Evolutionary conservation across 352 stramenopile species (phyloP).

Genomic region (Phytophthora sp.): DNA sequence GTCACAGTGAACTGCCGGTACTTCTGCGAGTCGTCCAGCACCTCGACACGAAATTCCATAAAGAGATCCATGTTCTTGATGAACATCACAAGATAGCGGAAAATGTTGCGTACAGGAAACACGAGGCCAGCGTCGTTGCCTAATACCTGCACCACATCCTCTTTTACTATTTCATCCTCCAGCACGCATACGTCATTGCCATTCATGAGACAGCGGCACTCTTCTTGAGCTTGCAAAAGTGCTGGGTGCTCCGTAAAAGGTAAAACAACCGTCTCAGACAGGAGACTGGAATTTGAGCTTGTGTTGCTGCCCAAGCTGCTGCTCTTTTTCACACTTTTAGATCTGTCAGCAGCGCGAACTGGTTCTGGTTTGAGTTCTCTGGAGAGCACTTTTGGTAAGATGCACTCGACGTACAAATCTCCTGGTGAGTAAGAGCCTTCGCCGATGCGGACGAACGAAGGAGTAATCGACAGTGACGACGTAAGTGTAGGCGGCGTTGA

Average conservation of each 20-base stretch:
- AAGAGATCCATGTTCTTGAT: conserved; percentile 83
- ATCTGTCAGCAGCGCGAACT: conserved; percentile 1
- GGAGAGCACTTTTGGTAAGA: conserved; percentile 50
- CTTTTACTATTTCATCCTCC: conserved; percentile 77
- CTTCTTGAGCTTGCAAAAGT: conserved; percentile 58
- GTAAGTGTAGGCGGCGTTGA: conserved; percentile 27
- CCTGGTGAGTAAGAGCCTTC: conserved; percentile 58
- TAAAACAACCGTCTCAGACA: conserved; percentile 39
- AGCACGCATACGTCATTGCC: conserved; percentile 73
- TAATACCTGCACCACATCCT: conserved; percentile 77
- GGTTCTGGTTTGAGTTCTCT: conserved; percentile 22
- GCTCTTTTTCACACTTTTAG: conserved; percentile 16
- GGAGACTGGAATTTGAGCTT: conserved; percentile 13
- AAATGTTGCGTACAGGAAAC: conserved; percentile 71
- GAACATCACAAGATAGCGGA: conserved; percentile 85
- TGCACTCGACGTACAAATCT: conserved; percentile 59
- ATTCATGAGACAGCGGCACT: conserved; percentile 67
- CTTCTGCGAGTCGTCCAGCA: conserved; percentile 71
- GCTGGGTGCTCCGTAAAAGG: conserved; percentile 56
- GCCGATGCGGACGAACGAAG: conserved; percentile 60
- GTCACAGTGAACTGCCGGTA: conserved; percentile 70
- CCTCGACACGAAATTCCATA: conserved; percentile 69
- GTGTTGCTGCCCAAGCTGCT: conserved; percentile 17
- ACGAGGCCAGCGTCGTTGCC: conserved; percentile 74
- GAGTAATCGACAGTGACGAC: conserved; percentile 21